Evolutionary conservation across 768 basidiomycete species (phyloP), one percentile per base, ranked within the genome.

Genomic region (Hortiboletus campestris): DNA sequence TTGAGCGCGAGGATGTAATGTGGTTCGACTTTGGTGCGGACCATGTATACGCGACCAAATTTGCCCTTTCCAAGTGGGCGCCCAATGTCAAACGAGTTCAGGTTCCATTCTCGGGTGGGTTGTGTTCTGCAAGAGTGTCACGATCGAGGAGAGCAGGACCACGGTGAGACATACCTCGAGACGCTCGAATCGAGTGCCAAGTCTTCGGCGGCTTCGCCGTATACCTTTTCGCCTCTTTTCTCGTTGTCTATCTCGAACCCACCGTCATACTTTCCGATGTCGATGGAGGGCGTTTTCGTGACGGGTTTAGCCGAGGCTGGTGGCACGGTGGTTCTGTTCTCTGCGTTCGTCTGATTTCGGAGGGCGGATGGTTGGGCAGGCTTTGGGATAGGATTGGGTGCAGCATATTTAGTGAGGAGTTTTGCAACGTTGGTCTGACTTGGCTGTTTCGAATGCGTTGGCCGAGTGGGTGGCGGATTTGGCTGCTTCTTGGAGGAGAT

Each of bases 41-140:
- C 94, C 88, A 98, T 95, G 78, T 99, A 98, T 25, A 99, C 97
- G 3, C 94, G 89, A 1, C 97, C 97, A 63, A 98, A 99, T 76
- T 98, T 98, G 44, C 97, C 97, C 71, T 98, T 98, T n/a, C 97
- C 97, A 2, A 99, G 80, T 4, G 94, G 94, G 12, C 94, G 84
- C 17, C 97, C 96, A 66, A 98, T 96, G 59, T 97, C 93, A 63
- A 99, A 97, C 51, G 86, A 81, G 55, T 84, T 82, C 5, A 98
- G 77, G 31, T 82, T 84, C 88, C 94, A 94, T 65, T 93, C 91
- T 19, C 85, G 83, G 0, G 91, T 93, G 19, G 90, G 91, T 36
- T 76, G 80, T 58, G 76, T 78, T 53, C 89, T 89, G 53, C n/a
- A 45, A 14, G 31, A 47, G 48, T 32, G 31, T 60, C 38, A 61